Evolutionary conservation across 208 protist species (phyloP), one percentile per base, ranked within the genome.

Genomic region (Leishmania tarentolae): DNA sequence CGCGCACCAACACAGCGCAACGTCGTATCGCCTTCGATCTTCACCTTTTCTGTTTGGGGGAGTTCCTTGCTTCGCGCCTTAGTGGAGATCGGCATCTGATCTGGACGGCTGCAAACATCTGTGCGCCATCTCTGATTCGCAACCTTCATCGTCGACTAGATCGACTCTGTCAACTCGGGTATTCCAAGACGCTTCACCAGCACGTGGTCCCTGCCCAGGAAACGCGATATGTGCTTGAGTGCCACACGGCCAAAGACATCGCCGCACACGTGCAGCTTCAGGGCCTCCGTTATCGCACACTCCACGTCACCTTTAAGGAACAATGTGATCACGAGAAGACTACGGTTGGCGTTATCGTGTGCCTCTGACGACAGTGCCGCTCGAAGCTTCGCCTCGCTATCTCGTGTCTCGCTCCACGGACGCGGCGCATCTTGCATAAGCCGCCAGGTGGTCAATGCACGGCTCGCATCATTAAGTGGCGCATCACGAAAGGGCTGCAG

Each of bases 221-320:
- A 97, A 24, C 72, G 63, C n/a, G 65, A 46, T n/a, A 96, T 82
- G 13, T 86, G 79, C 59, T 86, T 82, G 76, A 96, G 81, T 31
- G 94, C 94, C 3, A 87, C 75, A 0, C 83, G 69, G 15, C 94
- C 94, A 78, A 93, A 97, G 21, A 83, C 63, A 3, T 87, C 76
- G 1, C 80, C 78, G 7, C 90, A 69, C 3, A 81, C 79, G 53
- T 90, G 84, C 75, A 96, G 77, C 85, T 96, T 97, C 44, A 96
- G 63, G 37, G 92, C 93, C 90, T 97, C 94, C 52, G 94, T 97
- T 66, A 97, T 70, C 53, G 86, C 89, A 15, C 93, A 91, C 87
- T 97, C 92, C n/a, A 97, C 31, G 68, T 97, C 94, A 5, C 93
- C 93, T 46, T 83, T 77, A 11, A 97, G 80, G 75, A 97, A 97